These are phyloP conservation scores for Sclerotinia sclerotiorum DNA, from an alignment of 2,329 filamentous ascomycete species.

Conservation along the genomic window DNA sequence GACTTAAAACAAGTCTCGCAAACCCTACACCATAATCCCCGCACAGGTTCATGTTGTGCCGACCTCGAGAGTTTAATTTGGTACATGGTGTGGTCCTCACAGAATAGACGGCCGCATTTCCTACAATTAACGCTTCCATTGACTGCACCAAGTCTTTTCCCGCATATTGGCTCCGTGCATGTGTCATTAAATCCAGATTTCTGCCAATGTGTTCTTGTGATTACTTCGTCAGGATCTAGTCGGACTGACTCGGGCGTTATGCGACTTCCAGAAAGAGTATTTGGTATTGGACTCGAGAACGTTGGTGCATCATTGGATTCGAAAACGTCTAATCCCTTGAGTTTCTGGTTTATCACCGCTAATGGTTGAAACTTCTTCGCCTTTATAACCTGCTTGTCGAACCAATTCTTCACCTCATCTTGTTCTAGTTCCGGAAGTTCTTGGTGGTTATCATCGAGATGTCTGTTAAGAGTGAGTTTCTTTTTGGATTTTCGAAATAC, in stretches of 20 bases:
- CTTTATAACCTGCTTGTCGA: slow-evolving; percentile 72
- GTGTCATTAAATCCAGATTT: slow-evolving; percentile 68
- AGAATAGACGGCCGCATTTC: slow-evolving; percentile 90
- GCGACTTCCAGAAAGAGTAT: slow-evolving; percentile 42
- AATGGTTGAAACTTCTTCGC: slow-evolving; percentile 74
- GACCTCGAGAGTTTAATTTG: slow-evolving; percentile 96
- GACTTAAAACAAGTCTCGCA: slow-evolving; percentile 99
- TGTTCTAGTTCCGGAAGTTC: slow-evolving; percentile 71
- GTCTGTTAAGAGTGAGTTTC: slow-evolving; percentile 48
- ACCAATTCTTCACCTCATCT: slow-evolving; percentile 78
- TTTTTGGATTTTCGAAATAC: slow-evolving; percentile 28
- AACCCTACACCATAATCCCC: slow-evolving; percentile 90
- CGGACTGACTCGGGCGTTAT: slow-evolving; percentile 37
- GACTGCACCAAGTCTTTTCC: slow-evolving; percentile 71
- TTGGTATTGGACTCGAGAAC: slow-evolving; percentile 38
- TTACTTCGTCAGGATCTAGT: slow-evolving; percentile 81
- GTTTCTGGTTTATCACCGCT: slow-evolving; percentile 71
- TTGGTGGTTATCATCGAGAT: slow-evolving; percentile 72
- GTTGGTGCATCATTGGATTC: slow-evolving; percentile 65
- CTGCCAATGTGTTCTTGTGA: slow-evolving; percentile 90
- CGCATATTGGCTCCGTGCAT: slow-evolving; percentile 87
- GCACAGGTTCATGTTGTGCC: slow-evolving; percentile 83
- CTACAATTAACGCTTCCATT: slow-evolving; percentile 90
- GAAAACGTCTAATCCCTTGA: slow-evolving; percentile 73
- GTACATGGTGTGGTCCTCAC: slow-evolving; percentile 98